These are phyloP conservation scores for Colletotrichum sp. DNA, from an alignment of 2,329 filamentous ascomycete genomes.

Conservation along the genomic window DNA sequence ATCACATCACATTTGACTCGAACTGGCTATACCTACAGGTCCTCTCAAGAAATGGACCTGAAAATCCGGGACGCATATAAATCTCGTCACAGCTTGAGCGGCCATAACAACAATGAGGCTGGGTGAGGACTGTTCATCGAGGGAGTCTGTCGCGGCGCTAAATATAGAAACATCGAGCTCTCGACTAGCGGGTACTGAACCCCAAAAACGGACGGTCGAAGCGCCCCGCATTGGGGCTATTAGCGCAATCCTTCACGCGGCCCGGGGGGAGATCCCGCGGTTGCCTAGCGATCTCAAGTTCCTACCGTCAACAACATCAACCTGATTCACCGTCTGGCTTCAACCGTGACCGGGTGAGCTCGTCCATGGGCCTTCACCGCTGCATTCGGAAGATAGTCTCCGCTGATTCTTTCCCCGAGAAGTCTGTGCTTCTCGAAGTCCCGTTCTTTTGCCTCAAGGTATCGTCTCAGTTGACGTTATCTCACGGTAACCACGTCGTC, in stretches of 20 bases:
- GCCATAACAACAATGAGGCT: not conserved
- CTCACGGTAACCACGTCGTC: not conserved
- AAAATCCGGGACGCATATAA: accelerated
- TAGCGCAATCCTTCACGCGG: not conserved
- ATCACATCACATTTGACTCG: not conserved
- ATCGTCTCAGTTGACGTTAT: not conserved
- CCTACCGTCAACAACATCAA: not conserved
- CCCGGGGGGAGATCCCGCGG: not conserved
- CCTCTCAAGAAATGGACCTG: not conserved
- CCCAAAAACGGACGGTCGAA: not conserved
- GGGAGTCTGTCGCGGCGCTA: not conserved
- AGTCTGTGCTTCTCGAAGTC: not conserved
- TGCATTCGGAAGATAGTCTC: not conserved
- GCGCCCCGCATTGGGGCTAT: not conserved
- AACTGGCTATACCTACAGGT: not conserved
- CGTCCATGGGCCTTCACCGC: not conserved
- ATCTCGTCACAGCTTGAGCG: not conserved
- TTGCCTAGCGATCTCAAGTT: not conserved
- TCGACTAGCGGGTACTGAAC: not conserved
- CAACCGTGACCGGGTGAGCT: accelerated
- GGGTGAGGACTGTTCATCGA: accelerated
- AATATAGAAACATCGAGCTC: not conserved
- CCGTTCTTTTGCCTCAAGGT: accelerated
- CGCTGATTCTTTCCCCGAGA: not conserved
- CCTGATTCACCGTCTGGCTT: not conserved